Percentiles rank a stretch among this genome's conserved stretches.
Evolutionary conservation across 192 early-diverging fungal genomes (phyloP).

Genomic region (Linnemannia hyalina): DNA sequence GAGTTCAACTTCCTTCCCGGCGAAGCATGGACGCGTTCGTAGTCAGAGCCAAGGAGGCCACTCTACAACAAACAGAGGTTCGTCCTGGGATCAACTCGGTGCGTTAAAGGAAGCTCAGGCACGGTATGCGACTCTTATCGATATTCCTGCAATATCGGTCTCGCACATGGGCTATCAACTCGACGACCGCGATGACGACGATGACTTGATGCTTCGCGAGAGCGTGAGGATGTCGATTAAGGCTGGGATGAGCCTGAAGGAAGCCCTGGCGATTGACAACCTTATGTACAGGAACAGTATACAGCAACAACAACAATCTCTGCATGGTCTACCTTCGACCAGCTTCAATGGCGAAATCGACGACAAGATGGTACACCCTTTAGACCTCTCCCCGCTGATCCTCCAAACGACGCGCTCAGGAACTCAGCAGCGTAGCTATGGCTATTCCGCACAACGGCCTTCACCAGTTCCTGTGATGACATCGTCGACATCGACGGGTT

Average conservation of each 20-base stretch:
- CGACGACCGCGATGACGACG: background rate
- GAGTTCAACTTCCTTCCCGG: background rate
- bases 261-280: slow-evolving; percentile 5
- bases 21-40: slow-evolving; percentile 6
- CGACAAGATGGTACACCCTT: slow-evolving; percentile 26
- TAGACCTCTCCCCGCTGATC: slow-evolving; percentile 28
- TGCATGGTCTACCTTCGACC: background rate
- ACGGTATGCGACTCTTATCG: slow-evolving; percentile 13
- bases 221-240: background rate
- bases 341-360: slow-evolving; percentile 2
- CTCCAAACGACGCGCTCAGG: slow-evolving; percentile 14
- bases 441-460: background rate
- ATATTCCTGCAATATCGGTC: slow-evolving; percentile 1
- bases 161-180: slow-evolving; percentile 1
- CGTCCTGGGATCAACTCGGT: slow-evolving; percentile 15
- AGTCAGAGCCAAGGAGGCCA: slow-evolving; percentile 24
- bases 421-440: background rate
- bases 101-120: background rate
- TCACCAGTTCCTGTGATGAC: background rate
- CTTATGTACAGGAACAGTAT: background rate
- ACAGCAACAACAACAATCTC: background rate
- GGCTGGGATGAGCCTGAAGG: slow-evolving; percentile 12
- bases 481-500: background rate
- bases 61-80: background rate
- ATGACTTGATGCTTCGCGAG: background rate